Evolutionary conservation across 345 rosid species (phyloP).

Genomic region (Toxicodendron radicans): DNA sequence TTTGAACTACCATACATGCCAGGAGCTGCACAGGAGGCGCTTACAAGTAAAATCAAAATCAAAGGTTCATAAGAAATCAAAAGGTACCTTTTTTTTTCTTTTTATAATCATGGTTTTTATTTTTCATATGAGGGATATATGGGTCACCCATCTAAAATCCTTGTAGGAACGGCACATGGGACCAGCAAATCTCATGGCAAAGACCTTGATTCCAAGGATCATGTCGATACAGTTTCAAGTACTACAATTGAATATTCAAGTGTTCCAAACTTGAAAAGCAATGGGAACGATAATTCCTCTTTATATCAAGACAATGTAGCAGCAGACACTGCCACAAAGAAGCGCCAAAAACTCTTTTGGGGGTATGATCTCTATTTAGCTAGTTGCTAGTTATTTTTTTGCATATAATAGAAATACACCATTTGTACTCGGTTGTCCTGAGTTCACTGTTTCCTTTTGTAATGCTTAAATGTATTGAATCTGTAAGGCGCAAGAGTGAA

Average conservation of each 20-base stretch:
- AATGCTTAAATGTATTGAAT: too few relatives aligned
- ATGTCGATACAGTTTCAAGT: conserved; percentile 20
- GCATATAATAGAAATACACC: neutral
- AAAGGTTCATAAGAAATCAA: conserved; percentile 44
- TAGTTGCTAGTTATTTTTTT: neutral
- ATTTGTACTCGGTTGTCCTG: neutral
- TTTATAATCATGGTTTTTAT: neutral
- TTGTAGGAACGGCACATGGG: conserved; percentile 22
- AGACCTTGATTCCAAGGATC: conserved; percentile 15
- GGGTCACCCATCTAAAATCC: conserved; percentile 11
- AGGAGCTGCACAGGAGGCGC: conserved; percentile 81
- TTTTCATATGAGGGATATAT: neutral
- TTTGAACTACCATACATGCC: neutral
- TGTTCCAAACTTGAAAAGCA: conserved; percentile 19
- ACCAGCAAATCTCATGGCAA: conserved; percentile 18
- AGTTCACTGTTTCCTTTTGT: neutral
- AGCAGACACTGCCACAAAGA: conserved; percentile 30
- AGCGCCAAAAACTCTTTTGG: conserved; percentile 64
- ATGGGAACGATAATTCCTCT: conserved; percentile 17
- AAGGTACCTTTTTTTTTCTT: conserved; percentile 37
- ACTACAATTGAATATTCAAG: conserved; percentile 22
- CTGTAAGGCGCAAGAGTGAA: too few relatives aligned
- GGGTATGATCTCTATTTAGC: conserved; percentile 41
- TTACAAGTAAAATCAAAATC: conserved; percentile 52
- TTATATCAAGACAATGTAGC: conserved; percentile 17